Base-by-base conservation (phyloP, 2,329 filamentous ascomycete genomes). In the Botryotinia globosa region DNA sequence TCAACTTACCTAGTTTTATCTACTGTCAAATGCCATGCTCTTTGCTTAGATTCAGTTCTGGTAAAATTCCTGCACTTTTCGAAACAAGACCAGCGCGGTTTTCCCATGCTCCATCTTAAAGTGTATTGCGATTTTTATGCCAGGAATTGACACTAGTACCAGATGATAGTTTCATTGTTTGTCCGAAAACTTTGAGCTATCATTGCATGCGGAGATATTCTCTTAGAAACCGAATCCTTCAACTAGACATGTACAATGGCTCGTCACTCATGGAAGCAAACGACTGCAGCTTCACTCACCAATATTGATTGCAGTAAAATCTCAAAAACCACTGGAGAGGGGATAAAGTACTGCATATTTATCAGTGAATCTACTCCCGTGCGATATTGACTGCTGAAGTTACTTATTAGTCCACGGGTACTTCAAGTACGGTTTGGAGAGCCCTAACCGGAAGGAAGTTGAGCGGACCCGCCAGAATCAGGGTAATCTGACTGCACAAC, bases 61-160 rank as follows among this genome's bases (percentile, higher is more conserved):
- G 20, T 18, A 16, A 14, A 1, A 16, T 54, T 25, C 39, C 9
- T 18, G 51, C 16, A 18, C 9, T 4, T 3, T 54, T 39, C 20
- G 12, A 22, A 18, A 29, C 3, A 54, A 29, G 10, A 39, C 37
- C 5, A 25, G 25, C 8, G 22, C 25, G 2, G 14, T 16, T 51
- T 39, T 25, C 25, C 34, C 16, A 42, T 4, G 1, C 5, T n/a
- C 1, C 8, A 1, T 16, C 22, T 7, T 5, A 1, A 1, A 1
- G 14, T 42, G 1, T 42, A 25, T 56, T 6, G 7, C 5, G 0
- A 67, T 54, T 5, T 3, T 4, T 20, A 44, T 6, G 6, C 1
- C 44, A 32, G 25, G 8, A 6, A 7, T 32, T 12, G 10, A 7
- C 8, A 44, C 10, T 9, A 32, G 1, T 32, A 22, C 0, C 2